Evolutionary conservation across 305 asterid genomes (phyloP).

Genomic region (Fraxinus angustifolia): DNA sequence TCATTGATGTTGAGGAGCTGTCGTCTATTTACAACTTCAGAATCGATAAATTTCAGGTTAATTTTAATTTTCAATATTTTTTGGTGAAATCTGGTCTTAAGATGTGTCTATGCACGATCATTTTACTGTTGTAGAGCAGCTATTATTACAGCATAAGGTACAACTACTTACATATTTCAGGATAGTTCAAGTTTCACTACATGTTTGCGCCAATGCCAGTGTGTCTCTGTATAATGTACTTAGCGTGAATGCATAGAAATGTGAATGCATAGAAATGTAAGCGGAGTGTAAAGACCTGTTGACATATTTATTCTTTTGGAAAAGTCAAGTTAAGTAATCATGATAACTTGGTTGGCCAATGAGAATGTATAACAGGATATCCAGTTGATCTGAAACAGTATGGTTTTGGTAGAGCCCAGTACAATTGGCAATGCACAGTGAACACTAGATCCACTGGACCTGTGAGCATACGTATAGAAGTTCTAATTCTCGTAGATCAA

Average conservation of each 20-base stretch:
- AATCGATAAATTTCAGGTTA: constrained; percentile 95
- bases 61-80: background rate
- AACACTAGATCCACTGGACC: background rate
- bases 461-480: background rate
- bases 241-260: background rate
- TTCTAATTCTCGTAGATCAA: background rate
- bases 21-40: constrained; percentile 81
- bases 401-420: background rate
- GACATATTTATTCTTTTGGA: background rate
- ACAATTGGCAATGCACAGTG: background rate
- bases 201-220: constrained; percentile 22
- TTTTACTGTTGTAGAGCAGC: background rate
- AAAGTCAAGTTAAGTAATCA: background rate
- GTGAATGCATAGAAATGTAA: background rate
- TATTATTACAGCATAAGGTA: background rate
- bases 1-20: constrained; percentile 78
- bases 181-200: background rate
- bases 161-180: background rate
- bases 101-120: background rate
- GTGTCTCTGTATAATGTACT: background rate
- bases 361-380: background rate
- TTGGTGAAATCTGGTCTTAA: background rate
- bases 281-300: background rate
- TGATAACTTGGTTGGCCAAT: background rate
- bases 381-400: background rate